Evolutionary conservation across 2,329 filamentous ascomycete species (phyloP).

Genomic region (Phoma sp.): DNA sequence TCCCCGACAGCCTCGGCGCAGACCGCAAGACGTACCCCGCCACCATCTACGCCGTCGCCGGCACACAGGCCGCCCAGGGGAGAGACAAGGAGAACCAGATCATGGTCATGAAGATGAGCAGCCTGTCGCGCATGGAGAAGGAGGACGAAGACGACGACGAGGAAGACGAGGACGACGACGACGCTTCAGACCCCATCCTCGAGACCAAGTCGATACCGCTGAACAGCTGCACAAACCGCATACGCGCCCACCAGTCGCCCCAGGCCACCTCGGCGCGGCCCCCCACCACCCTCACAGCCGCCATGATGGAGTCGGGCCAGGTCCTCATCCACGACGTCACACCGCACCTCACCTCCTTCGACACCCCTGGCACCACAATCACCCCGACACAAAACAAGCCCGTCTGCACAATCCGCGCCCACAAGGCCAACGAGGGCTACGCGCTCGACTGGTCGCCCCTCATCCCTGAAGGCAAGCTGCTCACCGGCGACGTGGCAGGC

Average conservation of each 20-base stretch:
- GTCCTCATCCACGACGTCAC: slow-evolving; percentile 95
- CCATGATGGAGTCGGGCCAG: slow-evolving; percentile 88
- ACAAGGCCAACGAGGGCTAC: slow-evolving; percentile 88
- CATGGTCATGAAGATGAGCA: slow-evolving; percentile 95
- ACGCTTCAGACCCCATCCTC: slow-evolving; percentile 82
- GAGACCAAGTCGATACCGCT: slow-evolving; percentile 91
- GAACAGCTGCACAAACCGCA: slow-evolving; percentile 88
- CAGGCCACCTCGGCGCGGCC: slow-evolving; percentile 72
- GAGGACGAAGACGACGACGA: slow-evolving; percentile 75
- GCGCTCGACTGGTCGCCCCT: slow-evolving; percentile 95
- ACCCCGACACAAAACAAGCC: slow-evolving; percentile 87
- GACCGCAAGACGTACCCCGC: slow-evolving; percentile 92
- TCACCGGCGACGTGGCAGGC: slow-evolving; percentile 91
- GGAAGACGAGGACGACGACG: slow-evolving; percentile 68
- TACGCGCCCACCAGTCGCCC: slow-evolving; percentile 83
- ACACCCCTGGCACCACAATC: slow-evolving; percentile 82
- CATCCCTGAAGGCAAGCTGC: slow-evolving; percentile 78
- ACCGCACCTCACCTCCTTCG: slow-evolving; percentile 86
- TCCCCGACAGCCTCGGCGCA: slow-evolving; percentile 85
- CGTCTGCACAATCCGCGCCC: slow-evolving; percentile 82
- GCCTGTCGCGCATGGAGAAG: slow-evolving; percentile 84
- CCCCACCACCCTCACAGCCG: slow-evolving; percentile 84
- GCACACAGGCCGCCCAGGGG: slow-evolving; percentile 84
- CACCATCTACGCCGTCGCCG: slow-evolving; percentile 92
- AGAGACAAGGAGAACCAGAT: slow-evolving; percentile 87